Conservation (phyloP, 1,139 yeast species). For the Yamadazyma aaseri region DNA sequence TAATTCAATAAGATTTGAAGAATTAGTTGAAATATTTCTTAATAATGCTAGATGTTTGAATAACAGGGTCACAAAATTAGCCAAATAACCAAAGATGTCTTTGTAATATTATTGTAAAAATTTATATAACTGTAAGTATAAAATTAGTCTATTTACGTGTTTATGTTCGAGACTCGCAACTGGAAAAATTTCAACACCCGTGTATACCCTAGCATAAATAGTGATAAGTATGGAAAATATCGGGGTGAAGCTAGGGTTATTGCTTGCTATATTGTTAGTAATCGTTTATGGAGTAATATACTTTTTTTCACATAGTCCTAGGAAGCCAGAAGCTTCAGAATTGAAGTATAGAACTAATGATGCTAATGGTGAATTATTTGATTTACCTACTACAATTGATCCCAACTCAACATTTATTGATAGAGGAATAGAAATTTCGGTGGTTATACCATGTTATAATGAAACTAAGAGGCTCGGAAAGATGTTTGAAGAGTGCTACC, state of each 20-base stretch:
- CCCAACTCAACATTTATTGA: constrained; percentile 30
- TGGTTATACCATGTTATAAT: constrained; percentile 89
- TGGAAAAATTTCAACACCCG: constrained; percentile 5
- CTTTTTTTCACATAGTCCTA: constrained; percentile 61
- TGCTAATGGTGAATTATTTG: constrained; percentile 17
- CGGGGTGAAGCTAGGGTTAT: not conserved
- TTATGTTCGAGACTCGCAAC: not conserved
- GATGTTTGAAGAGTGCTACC: constrained; percentile 79
- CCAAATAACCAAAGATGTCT: no score
- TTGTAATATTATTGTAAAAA: no score
- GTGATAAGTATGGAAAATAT: not conserved
- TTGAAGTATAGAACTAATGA: constrained; percentile 46
- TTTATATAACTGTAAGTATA: no score
- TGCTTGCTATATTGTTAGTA: constrained; percentile 2
- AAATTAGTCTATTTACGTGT: not conserved
- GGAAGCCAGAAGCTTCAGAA: constrained; percentile 55
- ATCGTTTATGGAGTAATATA: constrained; percentile 42
- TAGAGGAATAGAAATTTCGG: constrained; percentile 52
- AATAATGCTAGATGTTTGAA: constrained; percentile 63
- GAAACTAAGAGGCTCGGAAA: constrained; percentile 70
- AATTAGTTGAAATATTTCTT: constrained; percentile 66
- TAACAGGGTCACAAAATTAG: constrained; percentile 45
- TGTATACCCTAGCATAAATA: constrained; percentile 1
- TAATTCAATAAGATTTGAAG: constrained; percentile 66
- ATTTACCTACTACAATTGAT: constrained; percentile 29